Conservation (phyloP, 352 stramenopile species). For the Phytophthora pisi region DNA sequence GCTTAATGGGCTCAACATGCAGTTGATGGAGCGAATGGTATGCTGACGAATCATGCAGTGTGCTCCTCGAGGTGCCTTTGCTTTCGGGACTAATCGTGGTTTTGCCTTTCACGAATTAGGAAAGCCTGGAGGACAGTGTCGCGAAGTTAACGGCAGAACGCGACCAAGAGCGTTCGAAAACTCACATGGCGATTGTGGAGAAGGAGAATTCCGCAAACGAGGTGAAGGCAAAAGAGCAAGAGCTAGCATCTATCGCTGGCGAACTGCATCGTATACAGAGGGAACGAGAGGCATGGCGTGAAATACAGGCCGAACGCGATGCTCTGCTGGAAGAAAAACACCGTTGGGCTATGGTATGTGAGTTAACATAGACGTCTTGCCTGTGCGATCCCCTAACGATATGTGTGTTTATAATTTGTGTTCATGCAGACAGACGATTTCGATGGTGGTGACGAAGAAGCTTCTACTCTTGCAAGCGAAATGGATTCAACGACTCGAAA, state of each 20-base stretch:
- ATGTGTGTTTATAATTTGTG: background rate
- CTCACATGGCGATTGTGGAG: conserved; percentile 63
- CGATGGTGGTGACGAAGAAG: conserved; percentile 41
- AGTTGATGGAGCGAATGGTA: conserved; percentile 81
- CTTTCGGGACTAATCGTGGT: no score
- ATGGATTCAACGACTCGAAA: conserved; percentile 55
- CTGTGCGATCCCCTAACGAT: conserved; percentile 6
- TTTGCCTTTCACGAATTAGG: conserved; percentile 35
- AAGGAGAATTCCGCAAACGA: conserved; percentile 64
- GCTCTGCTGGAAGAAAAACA: conserved; percentile 85
- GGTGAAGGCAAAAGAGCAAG: conserved; percentile 55
- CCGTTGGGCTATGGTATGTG: conserved; percentile 76
- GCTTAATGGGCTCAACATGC: conserved; percentile 86
- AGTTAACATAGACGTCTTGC: no score
- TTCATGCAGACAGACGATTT: conserved; percentile 67
- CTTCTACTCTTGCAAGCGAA: conserved; percentile 37
- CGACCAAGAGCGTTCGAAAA: conserved; percentile 75
- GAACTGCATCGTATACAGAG: conserved; percentile 78
- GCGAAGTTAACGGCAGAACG: conserved; percentile 75
- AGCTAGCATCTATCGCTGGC: conserved; percentile 49
- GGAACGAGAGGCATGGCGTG: conserved; percentile 76
- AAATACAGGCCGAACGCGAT: conserved; percentile 82
- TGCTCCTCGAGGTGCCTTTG: background rate
- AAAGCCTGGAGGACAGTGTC: conserved; percentile 75
- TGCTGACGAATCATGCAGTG: conserved; percentile 1